These are phyloP conservation scores for Lepiota venenata DNA, from an alignment of 768 basidiomycete species.

Conservation along the genomic window DNA sequence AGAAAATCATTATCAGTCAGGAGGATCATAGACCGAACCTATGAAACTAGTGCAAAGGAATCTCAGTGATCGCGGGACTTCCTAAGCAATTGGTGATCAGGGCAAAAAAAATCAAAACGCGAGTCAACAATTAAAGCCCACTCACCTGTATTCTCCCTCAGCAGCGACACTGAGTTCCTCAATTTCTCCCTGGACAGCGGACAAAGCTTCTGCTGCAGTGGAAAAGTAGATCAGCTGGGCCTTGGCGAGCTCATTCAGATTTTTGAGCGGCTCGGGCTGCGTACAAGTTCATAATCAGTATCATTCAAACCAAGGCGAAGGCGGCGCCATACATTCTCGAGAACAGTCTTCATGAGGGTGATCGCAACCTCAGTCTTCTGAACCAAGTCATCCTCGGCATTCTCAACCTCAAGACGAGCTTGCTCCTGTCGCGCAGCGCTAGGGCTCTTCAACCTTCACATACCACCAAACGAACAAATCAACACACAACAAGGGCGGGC, in stretches of 20 bases:
- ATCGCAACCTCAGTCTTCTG: conserved; percentile 98
- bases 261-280: conserved; percentile 94
- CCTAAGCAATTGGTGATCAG: conserved; percentile 31
- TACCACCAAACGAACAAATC: no score
- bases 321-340: conserved; percentile 81
- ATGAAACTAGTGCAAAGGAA: conserved; percentile 13
- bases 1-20: neutral
- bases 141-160: conserved; percentile 90
- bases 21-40: no score
- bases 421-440: conserved; percentile 82
- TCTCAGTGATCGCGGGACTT: conserved; percentile 89
- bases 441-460: conserved; percentile 72
- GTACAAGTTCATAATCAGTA: conserved; percentile 4
- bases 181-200: conserved; percentile 84
- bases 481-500: no score
- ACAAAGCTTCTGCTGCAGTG: conserved; percentile 75
- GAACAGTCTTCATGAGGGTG: conserved; percentile 95
- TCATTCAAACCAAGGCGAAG: conserved; percentile 1
- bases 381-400: conserved; percentile 93
- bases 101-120: neutral
- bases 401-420: conserved; percentile 87
- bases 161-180: conserved; percentile 92
- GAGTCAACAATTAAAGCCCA: neutral
- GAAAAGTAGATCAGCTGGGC: conserved; percentile 83
- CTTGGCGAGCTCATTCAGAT: conserved; percentile 88